These are phyloP conservation scores for Sporothrix mexicana DNA, from an alignment of 2,329 filamentous ascomycete species.

Conservation along the genomic window DNA sequence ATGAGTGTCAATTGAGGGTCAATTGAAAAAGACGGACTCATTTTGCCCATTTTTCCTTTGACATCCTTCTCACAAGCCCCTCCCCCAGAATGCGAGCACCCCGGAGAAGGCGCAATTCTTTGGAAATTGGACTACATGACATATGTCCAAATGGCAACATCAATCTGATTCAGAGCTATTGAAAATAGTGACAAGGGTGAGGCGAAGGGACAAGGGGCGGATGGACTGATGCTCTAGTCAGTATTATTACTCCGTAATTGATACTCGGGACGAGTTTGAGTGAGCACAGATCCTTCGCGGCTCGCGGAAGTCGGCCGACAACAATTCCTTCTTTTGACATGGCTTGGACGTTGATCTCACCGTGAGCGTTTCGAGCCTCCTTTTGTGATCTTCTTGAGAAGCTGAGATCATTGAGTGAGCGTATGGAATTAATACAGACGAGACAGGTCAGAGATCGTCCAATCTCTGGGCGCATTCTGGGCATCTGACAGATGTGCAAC, in stretches of 20 bases:
- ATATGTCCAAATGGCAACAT: constrained; percentile 12
- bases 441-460: neutral
- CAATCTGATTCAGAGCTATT: neutral
- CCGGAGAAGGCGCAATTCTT: neutral
- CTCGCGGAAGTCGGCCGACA: constrained; percentile 25
- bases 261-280: neutral
- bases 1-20: neutral
- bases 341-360: neutral
- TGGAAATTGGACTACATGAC: constrained; percentile 18
- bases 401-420: too few species aligned
- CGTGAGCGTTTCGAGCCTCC: too few species aligned
- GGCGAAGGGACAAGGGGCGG: too few species aligned
- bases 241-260: too few species aligned
- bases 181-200: neutral
- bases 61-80: neutral
- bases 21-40: neutral
- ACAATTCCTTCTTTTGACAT: constrained; percentile 16
- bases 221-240: neutral
- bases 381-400: neutral
- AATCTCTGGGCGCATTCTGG: neutral
- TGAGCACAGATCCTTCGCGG: neutral
- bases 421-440: too few species aligned
- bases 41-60: too few species aligned
- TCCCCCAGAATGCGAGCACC: neutral
- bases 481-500: neutral